Percentiles rank a stretch among this genome's conserved stretches.
phyloP scores from a whole-genome alignment of 148 eudicot genomes.

The Suaeda aralocaspica region DNA sequence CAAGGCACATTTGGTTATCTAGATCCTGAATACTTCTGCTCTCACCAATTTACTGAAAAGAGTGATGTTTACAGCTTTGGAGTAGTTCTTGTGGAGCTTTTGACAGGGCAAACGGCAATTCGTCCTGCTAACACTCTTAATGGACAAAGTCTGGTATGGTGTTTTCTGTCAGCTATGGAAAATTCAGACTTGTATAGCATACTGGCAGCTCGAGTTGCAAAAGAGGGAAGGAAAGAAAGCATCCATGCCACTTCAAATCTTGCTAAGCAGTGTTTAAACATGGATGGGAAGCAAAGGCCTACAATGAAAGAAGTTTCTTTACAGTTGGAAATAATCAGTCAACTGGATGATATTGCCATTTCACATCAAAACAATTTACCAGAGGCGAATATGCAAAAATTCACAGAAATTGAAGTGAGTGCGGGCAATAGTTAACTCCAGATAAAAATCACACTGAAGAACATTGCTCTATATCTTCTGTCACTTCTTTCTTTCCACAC shows the following conservation, averaged over 20 bases:
- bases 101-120: constrained; percentile 29
- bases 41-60: constrained; percentile 30
- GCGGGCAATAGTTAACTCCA: no score
- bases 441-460: no score
- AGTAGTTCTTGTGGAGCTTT: constrained; percentile 30
- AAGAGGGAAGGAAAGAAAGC: constrained; percentile 15
- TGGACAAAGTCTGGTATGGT: constrained; percentile 4
- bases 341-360: background rate
- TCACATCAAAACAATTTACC: background rate
- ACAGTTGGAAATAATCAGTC: constrained; percentile 15
- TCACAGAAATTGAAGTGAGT: no score
- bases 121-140: background rate
- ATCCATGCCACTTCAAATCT: constrained; percentile 15
- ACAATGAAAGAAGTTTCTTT: constrained; percentile 20
- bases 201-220: constrained; percentile 13
- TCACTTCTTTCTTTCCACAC: no score
- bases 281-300: constrained; percentile 24
- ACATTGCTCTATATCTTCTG: no score
- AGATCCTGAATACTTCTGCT: constrained; percentile 32
- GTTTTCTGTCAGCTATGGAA: constrained; percentile 16
- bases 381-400: background rate
- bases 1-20: constrained; percentile 33
- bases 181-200: background rate
- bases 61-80: constrained; percentile 35
- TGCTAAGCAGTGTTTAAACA: constrained; percentile 24